Evolutionary conservation across 306 rosid species (phyloP).

Genomic region (Cercis canadensis): DNA sequence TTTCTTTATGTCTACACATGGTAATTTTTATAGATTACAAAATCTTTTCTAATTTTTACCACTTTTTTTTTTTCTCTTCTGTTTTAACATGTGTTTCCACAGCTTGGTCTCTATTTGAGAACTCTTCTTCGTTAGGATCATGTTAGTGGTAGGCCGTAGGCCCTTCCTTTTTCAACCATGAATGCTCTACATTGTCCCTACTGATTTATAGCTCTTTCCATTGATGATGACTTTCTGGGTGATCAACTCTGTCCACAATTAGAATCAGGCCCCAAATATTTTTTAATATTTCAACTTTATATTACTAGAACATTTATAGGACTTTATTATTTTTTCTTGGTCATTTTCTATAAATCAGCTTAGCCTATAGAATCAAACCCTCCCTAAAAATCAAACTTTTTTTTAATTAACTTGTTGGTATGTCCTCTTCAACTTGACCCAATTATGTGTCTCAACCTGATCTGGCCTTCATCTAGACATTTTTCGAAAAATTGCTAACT

Average conservation of each 20-base stretch:
- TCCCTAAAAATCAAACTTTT: not conserved
- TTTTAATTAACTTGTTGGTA: constrained; percentile 45
- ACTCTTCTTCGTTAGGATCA: constrained; percentile 4
- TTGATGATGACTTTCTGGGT: constrained; percentile 21
- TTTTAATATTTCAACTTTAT: constrained; percentile 17
- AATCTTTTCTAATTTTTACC: not conserved
- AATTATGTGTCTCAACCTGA: constrained; percentile 50
- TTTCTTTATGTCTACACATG: constrained; percentile 28
- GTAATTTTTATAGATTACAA: not conserved
- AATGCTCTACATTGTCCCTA: constrained; percentile 30
- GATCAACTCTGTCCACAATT: constrained; percentile 35
- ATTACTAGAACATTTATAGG: too few species aligned
- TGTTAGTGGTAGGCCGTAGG: constrained; percentile 41
- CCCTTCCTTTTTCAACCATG: constrained; percentile 31
- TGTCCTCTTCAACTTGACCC: constrained; percentile 63
- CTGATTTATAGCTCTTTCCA: not conserved
- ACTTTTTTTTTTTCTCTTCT: constrained; percentile 12
- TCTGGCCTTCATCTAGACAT: constrained; percentile 36
- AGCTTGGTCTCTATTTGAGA: constrained; percentile 24
- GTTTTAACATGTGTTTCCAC: constrained; percentile 29
- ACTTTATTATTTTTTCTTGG: constrained; percentile 24
- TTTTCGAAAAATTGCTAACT: constrained; percentile 28
- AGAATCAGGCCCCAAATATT: constrained; percentile 23
- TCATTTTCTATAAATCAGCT: not conserved
- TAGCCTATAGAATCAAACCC: constrained; percentile 32